phyloP scores from a whole-genome alignment of 257 asterid species.

The Plantago major region DNA sequence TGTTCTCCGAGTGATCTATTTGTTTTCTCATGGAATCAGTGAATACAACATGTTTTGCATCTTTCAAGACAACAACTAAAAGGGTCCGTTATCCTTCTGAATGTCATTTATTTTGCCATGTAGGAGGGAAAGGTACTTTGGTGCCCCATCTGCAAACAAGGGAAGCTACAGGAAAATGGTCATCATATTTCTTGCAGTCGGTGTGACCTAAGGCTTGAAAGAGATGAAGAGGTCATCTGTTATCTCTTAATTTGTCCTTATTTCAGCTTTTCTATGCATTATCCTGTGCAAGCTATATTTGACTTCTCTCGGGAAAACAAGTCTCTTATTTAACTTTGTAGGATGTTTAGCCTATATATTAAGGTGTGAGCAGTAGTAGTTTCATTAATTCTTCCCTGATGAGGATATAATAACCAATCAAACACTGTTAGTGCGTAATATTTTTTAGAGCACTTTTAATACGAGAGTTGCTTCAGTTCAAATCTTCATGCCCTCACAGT shows the following conservation, averaged over 20 bases:
- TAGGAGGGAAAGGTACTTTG: slow-evolving; percentile 62
- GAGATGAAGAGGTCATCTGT: slow-evolving; percentile 62
- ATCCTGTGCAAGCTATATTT: too few relatives aligned
- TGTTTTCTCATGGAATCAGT: slow-evolving; percentile 9
- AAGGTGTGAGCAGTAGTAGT: too few relatives aligned
- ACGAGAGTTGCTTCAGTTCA: too few relatives aligned
- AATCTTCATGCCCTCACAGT: too few relatives aligned
- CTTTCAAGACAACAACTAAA: background rate
- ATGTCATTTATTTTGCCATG: slow-evolving; percentile 22
- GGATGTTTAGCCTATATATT: too few relatives aligned
- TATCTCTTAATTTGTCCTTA: slow-evolving; percentile 2
- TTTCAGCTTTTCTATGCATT: too few relatives aligned
- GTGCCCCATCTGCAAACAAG: slow-evolving; percentile 94
- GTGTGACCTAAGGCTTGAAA: slow-evolving; percentile 58
- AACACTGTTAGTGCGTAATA: too few relatives aligned
- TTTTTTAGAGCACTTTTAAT: too few relatives aligned
- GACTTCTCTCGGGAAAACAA: too few relatives aligned
- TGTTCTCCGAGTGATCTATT: background rate
- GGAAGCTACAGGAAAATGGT: slow-evolving; percentile 54
- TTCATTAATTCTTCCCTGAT: too few relatives aligned
- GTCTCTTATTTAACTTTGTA: too few relatives aligned
- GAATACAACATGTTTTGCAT: slow-evolving; percentile 6
- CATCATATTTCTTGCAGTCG: slow-evolving; percentile 50
- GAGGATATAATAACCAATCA: too few relatives aligned
- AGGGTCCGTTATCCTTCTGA: slow-evolving; percentile 11